Base-by-base conservation (phyloP, 129 eudicot genomes). In the Pseudognaphalium luteoalbum region DNA sequence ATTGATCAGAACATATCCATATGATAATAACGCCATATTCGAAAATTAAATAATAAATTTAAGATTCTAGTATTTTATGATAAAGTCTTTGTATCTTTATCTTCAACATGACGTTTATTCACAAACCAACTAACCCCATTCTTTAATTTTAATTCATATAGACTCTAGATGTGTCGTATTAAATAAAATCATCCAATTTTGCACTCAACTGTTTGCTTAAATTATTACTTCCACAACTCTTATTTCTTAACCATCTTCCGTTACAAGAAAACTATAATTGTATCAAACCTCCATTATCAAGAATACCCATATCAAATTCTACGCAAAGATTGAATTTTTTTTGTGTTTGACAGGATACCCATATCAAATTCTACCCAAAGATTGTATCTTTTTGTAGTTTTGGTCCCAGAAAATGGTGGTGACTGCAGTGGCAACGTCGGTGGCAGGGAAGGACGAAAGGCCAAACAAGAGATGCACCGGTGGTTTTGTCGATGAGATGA, bases 401-500 rank as follows among this genome's bases (percentile, higher is more conserved):
- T 30, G 54, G 32, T 59, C 67, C 19, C 73, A 70, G 79, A 79
- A 78, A 47, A 78, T 73, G 83, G 81, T 83, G 86, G 81, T 79
- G 67, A 76, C 78, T 25, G 69, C 81, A 14, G 17, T 47, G 6
- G 50, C 75, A 16, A 65, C 41, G 21, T 8, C 84, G 9, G 39
- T 82, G 59, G 35, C 85, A 3, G 73, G 80, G 56, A 83, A 80
- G 4, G 88, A 74, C 68, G 80, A 66, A 69, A 57, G 79, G 79
- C 6, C 54, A 3, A 76, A 81, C 33, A 87, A 87, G 83, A 81
- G 83, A 87, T 84, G 54, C 1, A 85, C 88, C 47, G 97, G 92
- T 77, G 97, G 93, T 69, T 94, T 94, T 84, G 96, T 94, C 74
- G 98, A 91, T 88, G 98, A 94, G 83, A 94, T 94, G 98, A 94